Conservation (phyloP, 495 filamentous ascomycete species). For the Tuber calosporum region DNA sequence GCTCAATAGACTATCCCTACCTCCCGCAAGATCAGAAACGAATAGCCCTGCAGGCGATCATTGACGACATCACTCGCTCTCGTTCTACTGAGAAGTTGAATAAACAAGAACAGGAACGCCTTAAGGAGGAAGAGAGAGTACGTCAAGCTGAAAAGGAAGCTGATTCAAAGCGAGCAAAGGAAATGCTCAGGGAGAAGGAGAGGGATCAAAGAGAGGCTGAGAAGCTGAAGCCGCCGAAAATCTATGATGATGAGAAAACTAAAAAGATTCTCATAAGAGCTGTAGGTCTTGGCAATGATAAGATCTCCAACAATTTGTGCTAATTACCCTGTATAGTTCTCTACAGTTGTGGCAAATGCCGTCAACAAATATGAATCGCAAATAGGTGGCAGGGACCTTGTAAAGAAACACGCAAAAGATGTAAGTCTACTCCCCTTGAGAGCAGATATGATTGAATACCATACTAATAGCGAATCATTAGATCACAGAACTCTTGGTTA, state of each 20-base stretch:
- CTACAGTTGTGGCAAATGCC: conserved; percentile 38
- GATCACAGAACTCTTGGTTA: conserved; percentile 35
- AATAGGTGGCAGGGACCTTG: conserved; percentile 33
- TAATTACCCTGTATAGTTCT: conserved; percentile 27
- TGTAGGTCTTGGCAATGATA: conserved; percentile 21
- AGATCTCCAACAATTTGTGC: conserved; percentile 5
- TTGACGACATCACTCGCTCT: conserved; percentile 30
- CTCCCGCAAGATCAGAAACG: conserved; percentile 28
- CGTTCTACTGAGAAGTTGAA: conserved; percentile 21
- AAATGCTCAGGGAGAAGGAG: conserved; percentile 25
- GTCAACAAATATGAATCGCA: conserved; percentile 36
- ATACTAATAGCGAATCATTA: conserved; percentile 14
- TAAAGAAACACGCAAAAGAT: conserved; percentile 39
- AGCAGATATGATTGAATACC: not conserved
- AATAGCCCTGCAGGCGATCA: conserved; percentile 29
- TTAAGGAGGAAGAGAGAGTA: conserved; percentile 19
- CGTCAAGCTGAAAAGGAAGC: conserved; percentile 19
- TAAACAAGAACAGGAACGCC: conserved; percentile 19
- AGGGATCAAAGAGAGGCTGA: conserved; percentile 33
- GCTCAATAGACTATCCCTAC: not conserved
- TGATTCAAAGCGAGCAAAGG: conserved; percentile 10
- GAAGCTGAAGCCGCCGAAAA: conserved; percentile 30
- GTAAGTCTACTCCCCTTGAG: conserved; percentile 16
- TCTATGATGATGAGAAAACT: conserved; percentile 39
- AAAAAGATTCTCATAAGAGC: conserved; percentile 37